A percentile compares a stretch with the other conserved stretches of the same genome.
Conservation (phyloP, 2,329 filamentous ascomycete genomes). For the Zopfia rhizophila region DNA sequence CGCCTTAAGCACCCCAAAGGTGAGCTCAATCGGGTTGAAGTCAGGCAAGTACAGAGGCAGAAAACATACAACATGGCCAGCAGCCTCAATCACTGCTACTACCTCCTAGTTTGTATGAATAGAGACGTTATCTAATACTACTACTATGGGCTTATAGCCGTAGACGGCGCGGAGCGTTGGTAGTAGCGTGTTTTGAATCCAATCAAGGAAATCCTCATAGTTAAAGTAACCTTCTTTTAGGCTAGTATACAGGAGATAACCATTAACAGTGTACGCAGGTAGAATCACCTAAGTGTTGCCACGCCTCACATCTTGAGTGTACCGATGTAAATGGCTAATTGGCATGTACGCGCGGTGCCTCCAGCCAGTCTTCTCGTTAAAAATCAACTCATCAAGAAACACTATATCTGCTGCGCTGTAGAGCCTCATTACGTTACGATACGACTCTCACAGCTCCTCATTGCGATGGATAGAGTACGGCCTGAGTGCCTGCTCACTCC, state of each 20-base stretch:
- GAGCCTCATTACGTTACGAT: constrained; percentile 1
- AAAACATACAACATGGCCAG: too few relatives aligned
- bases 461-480: neutral
- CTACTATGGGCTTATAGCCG: neutral
- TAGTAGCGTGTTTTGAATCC: constrained; percentile 1
- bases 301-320: too few relatives aligned
- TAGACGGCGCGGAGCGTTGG: constrained; percentile 2
- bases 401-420: constrained; percentile 2
- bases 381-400: constrained; percentile 6
- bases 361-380: constrained; percentile 8
- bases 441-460: constrained; percentile 1
- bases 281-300: too few relatives aligned
- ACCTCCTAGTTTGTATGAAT: too few relatives aligned
- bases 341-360: constrained; percentile 5
- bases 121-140: constrained; percentile 7
- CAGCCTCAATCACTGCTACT: too few relatives aligned
- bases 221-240: constrained; percentile 4
- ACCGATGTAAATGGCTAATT: too few relatives aligned
- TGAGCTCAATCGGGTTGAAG: too few relatives aligned
- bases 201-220: constrained; percentile 7
- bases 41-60: too few relatives aligned
- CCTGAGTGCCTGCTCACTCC: neutral
- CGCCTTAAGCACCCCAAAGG: too few relatives aligned
- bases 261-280: too few relatives aligned
- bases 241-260: constrained; percentile 1